Evolutionary conservation across 2,329 filamentous ascomycete genomes (phyloP).

Genomic region (Aschersonia sp.): DNA sequence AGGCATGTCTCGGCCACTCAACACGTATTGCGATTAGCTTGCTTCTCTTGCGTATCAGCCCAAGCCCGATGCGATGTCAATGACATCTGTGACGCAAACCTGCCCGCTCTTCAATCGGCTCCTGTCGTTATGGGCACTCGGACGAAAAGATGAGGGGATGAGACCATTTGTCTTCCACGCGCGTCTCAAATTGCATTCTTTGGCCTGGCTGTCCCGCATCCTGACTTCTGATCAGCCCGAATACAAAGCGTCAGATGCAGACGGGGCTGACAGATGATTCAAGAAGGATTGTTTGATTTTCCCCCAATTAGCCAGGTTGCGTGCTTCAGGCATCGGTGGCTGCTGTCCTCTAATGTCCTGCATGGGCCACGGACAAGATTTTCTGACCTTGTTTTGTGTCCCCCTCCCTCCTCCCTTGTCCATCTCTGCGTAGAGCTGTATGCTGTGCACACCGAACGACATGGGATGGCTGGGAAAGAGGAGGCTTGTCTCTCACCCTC

Average conservation of each 20-base stretch:
- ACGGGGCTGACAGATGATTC: too few species aligned
- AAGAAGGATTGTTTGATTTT: too few species aligned
- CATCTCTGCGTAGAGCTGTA: background rate
- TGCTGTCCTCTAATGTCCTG: too few species aligned
- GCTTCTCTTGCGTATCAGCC: background rate
- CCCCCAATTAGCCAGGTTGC: too few species aligned
- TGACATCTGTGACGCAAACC: background rate
- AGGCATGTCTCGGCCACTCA: background rate
- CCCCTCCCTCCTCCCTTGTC: background rate
- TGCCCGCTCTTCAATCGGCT: background rate
- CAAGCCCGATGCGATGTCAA: background rate
- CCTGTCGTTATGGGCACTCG: background rate
- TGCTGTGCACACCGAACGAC: background rate
- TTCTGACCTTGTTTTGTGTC: background rate
- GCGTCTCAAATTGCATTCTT: too few species aligned
- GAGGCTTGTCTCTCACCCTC: background rate
- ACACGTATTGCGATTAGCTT: background rate
- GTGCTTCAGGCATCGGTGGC: too few species aligned
- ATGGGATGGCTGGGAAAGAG: background rate
- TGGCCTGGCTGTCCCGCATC: too few species aligned
- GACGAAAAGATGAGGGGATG: background rate
- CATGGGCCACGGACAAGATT: background rate
- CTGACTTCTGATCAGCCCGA: too few species aligned
- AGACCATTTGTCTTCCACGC: background rate
- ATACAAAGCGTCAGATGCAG: too few species aligned